Conservation (phyloP, 2,329 filamentous ascomycete genomes). For the Curvularia lunata region DNA sequence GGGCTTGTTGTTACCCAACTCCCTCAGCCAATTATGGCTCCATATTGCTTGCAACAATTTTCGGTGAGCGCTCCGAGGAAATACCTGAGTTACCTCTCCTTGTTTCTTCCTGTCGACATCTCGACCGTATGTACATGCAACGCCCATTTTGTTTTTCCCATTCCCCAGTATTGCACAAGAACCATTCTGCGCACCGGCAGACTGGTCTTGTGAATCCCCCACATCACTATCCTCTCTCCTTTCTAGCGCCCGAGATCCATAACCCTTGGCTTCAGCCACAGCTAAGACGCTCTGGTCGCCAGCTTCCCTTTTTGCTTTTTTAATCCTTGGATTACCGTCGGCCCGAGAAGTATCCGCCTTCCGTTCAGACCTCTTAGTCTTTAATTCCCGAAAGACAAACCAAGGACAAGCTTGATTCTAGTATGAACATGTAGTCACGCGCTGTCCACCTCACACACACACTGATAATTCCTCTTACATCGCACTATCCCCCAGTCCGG, state of each 20-base stretch:
- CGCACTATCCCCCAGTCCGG: background rate
- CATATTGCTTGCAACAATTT: background rate
- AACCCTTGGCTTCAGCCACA: background rate
- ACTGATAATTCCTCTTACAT: background rate
- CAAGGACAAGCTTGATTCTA: background rate
- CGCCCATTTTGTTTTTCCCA: background rate
- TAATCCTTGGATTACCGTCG: background rate
- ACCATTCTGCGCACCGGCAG: background rate
- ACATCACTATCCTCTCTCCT: background rate
- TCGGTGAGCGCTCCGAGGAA: background rate
- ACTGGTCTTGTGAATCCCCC: background rate
- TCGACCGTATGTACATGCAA: background rate
- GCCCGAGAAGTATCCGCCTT: background rate
- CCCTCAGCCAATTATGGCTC: background rate
- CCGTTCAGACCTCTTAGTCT: background rate
- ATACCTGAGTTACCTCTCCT: background rate
- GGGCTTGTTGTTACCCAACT: background rate
- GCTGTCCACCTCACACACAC: background rate
- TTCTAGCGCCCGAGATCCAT: background rate
- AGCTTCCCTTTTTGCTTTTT: background rate
- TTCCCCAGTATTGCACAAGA: background rate
- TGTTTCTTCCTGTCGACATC: background rate
- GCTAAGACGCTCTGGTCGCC: background rate
- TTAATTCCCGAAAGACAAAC: background rate
- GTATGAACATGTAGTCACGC: background rate